These are phyloP conservation scores for Tylopilus subfusipes DNA, from an alignment of 768 basidiomycete species.

Conservation along the genomic window DNA sequence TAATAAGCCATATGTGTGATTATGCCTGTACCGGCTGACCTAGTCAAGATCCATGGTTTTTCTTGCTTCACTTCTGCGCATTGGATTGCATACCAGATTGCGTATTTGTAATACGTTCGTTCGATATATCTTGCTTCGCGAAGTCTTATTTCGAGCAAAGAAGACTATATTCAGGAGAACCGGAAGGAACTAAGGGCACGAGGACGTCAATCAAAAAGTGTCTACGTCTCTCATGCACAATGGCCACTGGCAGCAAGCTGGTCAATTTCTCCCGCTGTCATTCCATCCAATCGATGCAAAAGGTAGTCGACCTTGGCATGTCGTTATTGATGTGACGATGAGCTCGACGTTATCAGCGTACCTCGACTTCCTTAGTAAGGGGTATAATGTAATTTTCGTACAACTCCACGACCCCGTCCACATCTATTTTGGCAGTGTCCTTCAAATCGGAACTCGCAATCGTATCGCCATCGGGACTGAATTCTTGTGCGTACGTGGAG, in stretches of 20 bases:
- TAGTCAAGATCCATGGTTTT: constrained; percentile 18
- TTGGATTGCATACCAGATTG: constrained; percentile 21
- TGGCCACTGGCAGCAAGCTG: constrained; percentile 42
- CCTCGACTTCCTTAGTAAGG: constrained; percentile 97
- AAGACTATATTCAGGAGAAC: constrained; percentile 6
- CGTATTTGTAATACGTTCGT: constrained; percentile 24
- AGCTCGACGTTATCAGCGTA: constrained; percentile 34
- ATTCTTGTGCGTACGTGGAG: constrained; percentile 74
- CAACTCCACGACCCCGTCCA: constrained; percentile 87
- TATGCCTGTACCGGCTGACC: constrained; percentile 16
- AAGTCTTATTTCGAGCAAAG: neutral
- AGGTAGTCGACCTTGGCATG: constrained; percentile 84
- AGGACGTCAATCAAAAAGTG: neutral
- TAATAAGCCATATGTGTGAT: constrained; percentile 13
- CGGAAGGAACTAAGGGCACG: constrained; percentile 2
- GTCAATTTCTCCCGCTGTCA: constrained; percentile 79
- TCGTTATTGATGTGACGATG: neutral
- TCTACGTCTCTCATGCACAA: constrained; percentile 9
- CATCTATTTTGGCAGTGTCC: constrained; percentile 73
- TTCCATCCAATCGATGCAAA: constrained; percentile 81
- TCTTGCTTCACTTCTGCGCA: constrained; percentile 21
- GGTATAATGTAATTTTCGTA: constrained; percentile 97
- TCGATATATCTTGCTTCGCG: constrained; percentile 21
- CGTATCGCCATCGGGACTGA: constrained; percentile 64
- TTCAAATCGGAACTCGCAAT: constrained; percentile 32